Conservation (phyloP, 2,329 filamentous ascomycete genomes). For the Dactylellina sp. region DNA sequence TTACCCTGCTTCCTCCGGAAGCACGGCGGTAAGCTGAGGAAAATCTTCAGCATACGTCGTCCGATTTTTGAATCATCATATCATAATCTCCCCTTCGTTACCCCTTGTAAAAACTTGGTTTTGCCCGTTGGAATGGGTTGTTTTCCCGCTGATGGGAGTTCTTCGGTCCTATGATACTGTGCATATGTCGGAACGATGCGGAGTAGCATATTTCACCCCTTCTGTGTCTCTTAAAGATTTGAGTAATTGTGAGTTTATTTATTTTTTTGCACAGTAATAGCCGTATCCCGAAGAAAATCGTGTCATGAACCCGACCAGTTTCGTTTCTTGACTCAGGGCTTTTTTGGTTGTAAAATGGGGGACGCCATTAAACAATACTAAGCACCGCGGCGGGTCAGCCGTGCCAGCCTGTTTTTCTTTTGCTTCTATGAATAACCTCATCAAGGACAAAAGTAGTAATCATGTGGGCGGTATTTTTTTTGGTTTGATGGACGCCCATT, state of each 20-base stretch:
- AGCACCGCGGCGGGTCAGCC: neutral
- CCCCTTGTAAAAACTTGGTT: slow-evolving; percentile 20
- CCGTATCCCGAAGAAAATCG: no score
- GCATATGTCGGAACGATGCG: slow-evolving; percentile 32
- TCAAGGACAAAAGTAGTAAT: neutral
- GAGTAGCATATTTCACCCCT: slow-evolving; percentile 11
- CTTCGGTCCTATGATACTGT: slow-evolving; percentile 27
- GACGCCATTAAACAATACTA: no score
- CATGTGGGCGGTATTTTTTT: neutral
- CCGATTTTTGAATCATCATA: slow-evolving; percentile 27
- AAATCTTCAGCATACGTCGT: slow-evolving; percentile 21
- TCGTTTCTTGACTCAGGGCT: no score
- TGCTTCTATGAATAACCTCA: neutral
- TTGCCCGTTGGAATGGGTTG: neutral
- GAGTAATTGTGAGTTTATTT: no score
- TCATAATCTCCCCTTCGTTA: neutral
- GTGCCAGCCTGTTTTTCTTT: neutral
- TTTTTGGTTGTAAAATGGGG: no score
- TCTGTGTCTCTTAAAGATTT: neutral
- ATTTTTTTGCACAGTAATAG: no score
- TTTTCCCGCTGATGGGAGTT: no score
- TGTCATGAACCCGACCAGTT: no score
- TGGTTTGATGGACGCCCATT: no score
- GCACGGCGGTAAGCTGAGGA: slow-evolving; percentile 8
- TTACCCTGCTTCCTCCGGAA: slow-evolving; percentile 26